Percentiles rank a stretch among this genome's conserved stretches.
These are phyloP conservation scores for Cercophora sp. DNA, from an alignment of 495 filamentous ascomycete genomes.

Conservation along the genomic window DNA sequence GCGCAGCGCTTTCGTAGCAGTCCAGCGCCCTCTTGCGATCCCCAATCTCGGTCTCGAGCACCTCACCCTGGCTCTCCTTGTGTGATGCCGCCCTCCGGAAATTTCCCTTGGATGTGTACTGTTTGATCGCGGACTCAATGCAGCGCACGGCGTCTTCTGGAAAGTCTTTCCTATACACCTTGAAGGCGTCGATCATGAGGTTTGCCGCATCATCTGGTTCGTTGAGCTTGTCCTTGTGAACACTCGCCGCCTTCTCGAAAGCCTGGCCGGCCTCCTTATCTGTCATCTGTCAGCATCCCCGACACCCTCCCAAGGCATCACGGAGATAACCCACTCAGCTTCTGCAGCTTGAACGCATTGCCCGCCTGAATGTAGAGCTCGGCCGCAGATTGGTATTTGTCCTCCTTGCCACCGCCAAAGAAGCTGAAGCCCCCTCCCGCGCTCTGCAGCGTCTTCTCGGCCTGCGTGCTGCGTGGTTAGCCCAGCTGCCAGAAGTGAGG, in stretches of 20 bases:
- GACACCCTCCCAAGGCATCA: not conserved
- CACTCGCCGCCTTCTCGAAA: conserved; percentile 72
- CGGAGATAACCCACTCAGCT: conserved; percentile 49
- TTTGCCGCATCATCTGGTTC: conserved; percentile 89
- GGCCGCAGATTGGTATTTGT: conserved; percentile 81
- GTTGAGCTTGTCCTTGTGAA: conserved; percentile 72
- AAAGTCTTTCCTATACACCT: conserved; percentile 76
- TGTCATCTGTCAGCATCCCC: conserved; percentile 27
- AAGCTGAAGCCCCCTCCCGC: conserved; percentile 68
- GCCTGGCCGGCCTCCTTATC: conserved; percentile 76
- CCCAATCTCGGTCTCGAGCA: conserved; percentile 73
- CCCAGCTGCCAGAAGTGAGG: conserved; percentile 9
- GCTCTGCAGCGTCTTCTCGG: conserved; percentile 68
- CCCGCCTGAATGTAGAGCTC: conserved; percentile 77
- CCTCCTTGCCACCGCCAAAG: conserved; percentile 67
- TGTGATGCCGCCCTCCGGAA: conserved; percentile 83
- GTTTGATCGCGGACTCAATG: conserved; percentile 66
- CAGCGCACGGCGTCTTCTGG: conserved; percentile 75
- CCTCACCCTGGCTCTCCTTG: conserved; percentile 77
- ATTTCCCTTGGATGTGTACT: conserved; percentile 80
- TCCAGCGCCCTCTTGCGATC: conserved; percentile 73
- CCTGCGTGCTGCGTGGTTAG: conserved; percentile 50
- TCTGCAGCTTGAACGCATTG: conserved; percentile 74
- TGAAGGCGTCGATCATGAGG: conserved; percentile 67
- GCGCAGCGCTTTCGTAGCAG: conserved; percentile 74